Conservation (phyloP, 2,329 filamentous ascomycete genomes). For the Aspergillus jensenii region DNA sequence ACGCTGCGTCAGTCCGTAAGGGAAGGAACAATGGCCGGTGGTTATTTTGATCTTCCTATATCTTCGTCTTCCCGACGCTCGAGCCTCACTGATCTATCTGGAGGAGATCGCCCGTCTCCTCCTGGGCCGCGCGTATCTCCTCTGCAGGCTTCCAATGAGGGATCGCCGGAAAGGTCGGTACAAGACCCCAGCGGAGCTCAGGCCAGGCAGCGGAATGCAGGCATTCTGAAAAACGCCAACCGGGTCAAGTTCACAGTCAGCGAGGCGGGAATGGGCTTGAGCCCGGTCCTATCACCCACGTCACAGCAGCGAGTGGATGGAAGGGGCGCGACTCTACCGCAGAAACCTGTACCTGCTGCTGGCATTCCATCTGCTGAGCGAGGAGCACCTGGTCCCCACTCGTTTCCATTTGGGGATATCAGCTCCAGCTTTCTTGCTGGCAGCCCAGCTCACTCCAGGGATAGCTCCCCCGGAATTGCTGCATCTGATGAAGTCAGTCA, state of each 20-base stretch:
- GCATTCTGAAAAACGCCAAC: slow-evolving; percentile 37
- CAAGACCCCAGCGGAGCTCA: slow-evolving; percentile 26
- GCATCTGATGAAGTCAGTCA: slow-evolving; percentile 31
- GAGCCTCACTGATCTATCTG: slow-evolving; percentile 25
- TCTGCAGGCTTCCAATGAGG: slow-evolving; percentile 25
- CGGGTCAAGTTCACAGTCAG: slow-evolving; percentile 33
- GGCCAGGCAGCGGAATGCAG: slow-evolving; percentile 38
- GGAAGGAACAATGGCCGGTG: slow-evolving; percentile 30
- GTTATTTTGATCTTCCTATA: slow-evolving; percentile 34
- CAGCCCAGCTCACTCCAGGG: slow-evolving; percentile 27
- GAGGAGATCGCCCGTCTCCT: slow-evolving; percentile 21
- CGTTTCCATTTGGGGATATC: slow-evolving; percentile 25
- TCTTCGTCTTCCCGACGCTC: slow-evolving; percentile 25
- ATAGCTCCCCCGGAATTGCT: slow-evolving; percentile 21
- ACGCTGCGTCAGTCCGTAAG: slow-evolving; percentile 8
- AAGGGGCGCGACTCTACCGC: slow-evolving; percentile 31
- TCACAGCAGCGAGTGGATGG: slow-evolving; percentile 29
- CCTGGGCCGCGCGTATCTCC: slow-evolving; percentile 28
- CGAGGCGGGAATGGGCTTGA: slow-evolving; percentile 21
- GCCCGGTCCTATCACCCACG: slow-evolving; percentile 23
- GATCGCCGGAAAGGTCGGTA: slow-evolving; percentile 16
- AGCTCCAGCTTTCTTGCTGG: slow-evolving; percentile 28
- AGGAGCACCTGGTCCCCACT: slow-evolving; percentile 21
- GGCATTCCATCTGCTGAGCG: slow-evolving; percentile 38
- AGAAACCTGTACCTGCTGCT: slow-evolving; percentile 34